Evolutionary conservation across 306 rosid genomes (phyloP), one percentile per base, ranked within the genome.

Genomic region (Cercis canadensis): DNA sequence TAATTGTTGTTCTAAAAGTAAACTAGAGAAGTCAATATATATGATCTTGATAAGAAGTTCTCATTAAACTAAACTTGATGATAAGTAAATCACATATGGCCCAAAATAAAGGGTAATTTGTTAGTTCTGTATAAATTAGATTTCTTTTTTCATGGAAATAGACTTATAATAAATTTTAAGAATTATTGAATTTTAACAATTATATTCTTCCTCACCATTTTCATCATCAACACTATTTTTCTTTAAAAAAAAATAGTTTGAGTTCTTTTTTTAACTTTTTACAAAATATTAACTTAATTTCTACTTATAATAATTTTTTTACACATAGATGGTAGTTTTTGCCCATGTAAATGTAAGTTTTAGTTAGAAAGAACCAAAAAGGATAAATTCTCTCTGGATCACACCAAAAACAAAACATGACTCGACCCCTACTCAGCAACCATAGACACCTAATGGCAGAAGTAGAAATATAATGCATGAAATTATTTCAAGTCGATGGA

Each of bases 401-500:
- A 6, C 16, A 5, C 19, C 36, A 54, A 54, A 21, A 21, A 62
- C 3, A 6, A 15, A 13, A 62, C 51, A 19, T 41, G n/a, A 60
- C 33, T 40, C 19, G 14, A 43, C 19, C 50, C 34, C 36, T 19
- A 6, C 9, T 24, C 53, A 11, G 34, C 8, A n/a, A 8, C 46
- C 12, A 14, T 19, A 40, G 5, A 14, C 40, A 32, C 31, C 0
- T 52, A 68, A 50, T 8, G 11, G 6, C 62, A 44, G 36, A 60
- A 72, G 11, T 36, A 68, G 66, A 53, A 10, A 72, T 66, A 37
- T 21, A 37, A 49, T 56, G n/a, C 50, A 47, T 32, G 29, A 7
- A 67, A 65, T 57, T 57, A 13, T 44, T 70, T 56, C 31, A 47
- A 41, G 59, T 21, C 34, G 57, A 45, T 43, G 54, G 46, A 41